These are phyloP conservation scores for Simplicillium aogashimaense DNA, from an alignment of 2,329 filamentous ascomycete genomes.

Conservation along the genomic window DNA sequence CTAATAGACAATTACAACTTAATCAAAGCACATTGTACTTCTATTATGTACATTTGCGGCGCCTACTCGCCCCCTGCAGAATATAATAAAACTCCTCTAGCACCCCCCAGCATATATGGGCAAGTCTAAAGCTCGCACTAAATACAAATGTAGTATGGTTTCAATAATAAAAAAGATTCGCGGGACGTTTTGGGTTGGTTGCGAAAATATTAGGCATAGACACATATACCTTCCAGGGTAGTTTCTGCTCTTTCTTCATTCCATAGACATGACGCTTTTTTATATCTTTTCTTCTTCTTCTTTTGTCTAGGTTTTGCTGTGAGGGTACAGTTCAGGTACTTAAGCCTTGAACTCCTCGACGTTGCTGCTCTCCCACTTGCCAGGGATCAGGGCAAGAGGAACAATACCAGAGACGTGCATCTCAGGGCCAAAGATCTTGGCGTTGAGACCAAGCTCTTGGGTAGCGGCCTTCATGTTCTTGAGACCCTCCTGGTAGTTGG, in stretches of 20 bases:
- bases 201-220: no score
- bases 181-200: no score
- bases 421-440: slow-evolving; percentile 58
- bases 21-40: no score
- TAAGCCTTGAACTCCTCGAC: slow-evolving; percentile 52
- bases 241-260: no score
- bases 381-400: slow-evolving; percentile 70
- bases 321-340: slow-evolving; percentile 9
- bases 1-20: no score
- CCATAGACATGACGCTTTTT: not conserved
- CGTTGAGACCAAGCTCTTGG: slow-evolving; percentile 75
- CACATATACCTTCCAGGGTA: no score
- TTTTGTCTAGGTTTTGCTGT: slow-evolving; percentile 1
- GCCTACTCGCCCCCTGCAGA: not conserved
- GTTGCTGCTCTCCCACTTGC: slow-evolving; percentile 52
- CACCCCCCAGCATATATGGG: no score
- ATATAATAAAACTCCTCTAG: no score
- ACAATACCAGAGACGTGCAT: slow-evolving; percentile 99
- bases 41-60: no score
- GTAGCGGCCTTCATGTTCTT: slow-evolving; percentile 99
- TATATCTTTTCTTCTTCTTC: slow-evolving; percentile 5
- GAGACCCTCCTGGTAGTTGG: slow-evolving; percentile 99
- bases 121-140: no score
- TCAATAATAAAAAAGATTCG: slow-evolving; percentile 1
- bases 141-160: no score